These are phyloP conservation scores for Talaromyces amestolkiae DNA, from an alignment of 2,329 filamentous ascomycete genomes.

Conservation along the genomic window DNA sequence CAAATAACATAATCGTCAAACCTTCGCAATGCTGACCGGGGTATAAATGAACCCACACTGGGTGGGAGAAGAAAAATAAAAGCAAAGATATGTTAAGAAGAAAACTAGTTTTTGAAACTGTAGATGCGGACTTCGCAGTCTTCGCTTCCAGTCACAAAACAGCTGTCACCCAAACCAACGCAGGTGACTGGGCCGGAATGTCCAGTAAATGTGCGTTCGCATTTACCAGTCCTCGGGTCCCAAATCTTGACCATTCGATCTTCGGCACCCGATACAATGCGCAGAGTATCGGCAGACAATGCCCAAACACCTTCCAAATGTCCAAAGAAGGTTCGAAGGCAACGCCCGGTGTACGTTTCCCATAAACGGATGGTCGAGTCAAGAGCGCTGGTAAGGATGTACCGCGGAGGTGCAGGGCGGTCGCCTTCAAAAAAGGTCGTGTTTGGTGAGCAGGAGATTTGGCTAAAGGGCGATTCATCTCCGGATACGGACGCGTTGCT, in stretches of 20 bases:
- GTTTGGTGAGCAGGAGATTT: slow-evolving; percentile 35
- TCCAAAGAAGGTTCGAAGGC: slow-evolving; percentile 89
- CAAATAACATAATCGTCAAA: not conserved
- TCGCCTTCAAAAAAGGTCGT: slow-evolving; percentile 59
- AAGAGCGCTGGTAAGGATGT: slow-evolving; percentile 89
- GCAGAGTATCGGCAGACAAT: slow-evolving; percentile 80
- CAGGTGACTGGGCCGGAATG: slow-evolving; percentile 91
- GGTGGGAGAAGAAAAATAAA: not conserved
- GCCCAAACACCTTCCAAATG: slow-evolving; percentile 97
- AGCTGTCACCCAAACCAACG: slow-evolving; percentile 82
- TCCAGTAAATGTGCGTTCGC: slow-evolving; percentile 87
- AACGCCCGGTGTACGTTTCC: slow-evolving; percentile 79
- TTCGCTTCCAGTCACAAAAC: slow-evolving; percentile 88
- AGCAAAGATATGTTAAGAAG: not conserved
- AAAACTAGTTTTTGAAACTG: slow-evolving; percentile 56
- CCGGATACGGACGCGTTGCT: slow-evolving; percentile 42
- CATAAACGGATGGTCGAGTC: slow-evolving; percentile 91
- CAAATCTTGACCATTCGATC: slow-evolving; percentile 95
- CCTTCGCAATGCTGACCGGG: slow-evolving; percentile 4
- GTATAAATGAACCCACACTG: slow-evolving; percentile 4
- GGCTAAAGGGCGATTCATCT: slow-evolving; percentile 28
- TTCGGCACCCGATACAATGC: slow-evolving; percentile 84
- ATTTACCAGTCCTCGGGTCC: slow-evolving; percentile 88
- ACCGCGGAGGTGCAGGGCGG: slow-evolving; percentile 75
- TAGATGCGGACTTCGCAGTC: slow-evolving; percentile 88